Base-by-base conservation (phyloP, 164 flowering plant genomes). In the Tinospora cordifolia region DNA sequence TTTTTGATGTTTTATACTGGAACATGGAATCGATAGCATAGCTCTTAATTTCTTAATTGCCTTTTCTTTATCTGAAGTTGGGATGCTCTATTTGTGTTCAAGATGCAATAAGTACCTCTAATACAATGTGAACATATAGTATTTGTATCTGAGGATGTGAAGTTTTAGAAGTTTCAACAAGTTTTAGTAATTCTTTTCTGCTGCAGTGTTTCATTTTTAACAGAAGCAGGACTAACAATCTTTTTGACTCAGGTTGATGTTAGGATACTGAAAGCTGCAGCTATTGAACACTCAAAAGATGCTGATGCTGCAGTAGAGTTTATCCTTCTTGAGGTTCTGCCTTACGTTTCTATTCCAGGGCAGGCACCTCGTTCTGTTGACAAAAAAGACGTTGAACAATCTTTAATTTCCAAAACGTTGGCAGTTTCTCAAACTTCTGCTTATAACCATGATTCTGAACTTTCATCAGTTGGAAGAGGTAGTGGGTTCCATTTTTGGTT, bases 211-310 rank as follows among this genome's bases (percentile, higher is more conserved):
- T 14, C 0, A 17, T 49, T n/a, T 51, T 51, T 51, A 17, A 51
- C 58, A 51, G 22, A 51, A 51, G 17, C 22, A n/a, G 58, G 22
- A 3, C 24, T 54, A 54, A 54, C 60, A 3, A 5, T 54, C 24
- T 54, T 54, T 68, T 30, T 66, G 26, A 15, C n/a, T 6, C 75
- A 93, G 97, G 82, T 90, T 73, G 98, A 94, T 84, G 11, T 68
- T 47, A 89, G 97, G 26, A 19, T 86, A 25, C 81, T 94, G 59
- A 92, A 77, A 78, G 98, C 97, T 72, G 97, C 85, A 66, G 93
- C 98, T 34, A 79, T 92, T 75, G 97, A 94, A 74, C 85, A 94
- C 62, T 49, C 82, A 4, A 80, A 83, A 62, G 87, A 92, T 81
- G 82, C 81, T 67, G 87, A 85, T 79, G 81, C 79, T 39, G 99